phyloP scores from a whole-genome alignment of 2,329 filamentous ascomycete species.

The Aspergillus persii region DNA sequence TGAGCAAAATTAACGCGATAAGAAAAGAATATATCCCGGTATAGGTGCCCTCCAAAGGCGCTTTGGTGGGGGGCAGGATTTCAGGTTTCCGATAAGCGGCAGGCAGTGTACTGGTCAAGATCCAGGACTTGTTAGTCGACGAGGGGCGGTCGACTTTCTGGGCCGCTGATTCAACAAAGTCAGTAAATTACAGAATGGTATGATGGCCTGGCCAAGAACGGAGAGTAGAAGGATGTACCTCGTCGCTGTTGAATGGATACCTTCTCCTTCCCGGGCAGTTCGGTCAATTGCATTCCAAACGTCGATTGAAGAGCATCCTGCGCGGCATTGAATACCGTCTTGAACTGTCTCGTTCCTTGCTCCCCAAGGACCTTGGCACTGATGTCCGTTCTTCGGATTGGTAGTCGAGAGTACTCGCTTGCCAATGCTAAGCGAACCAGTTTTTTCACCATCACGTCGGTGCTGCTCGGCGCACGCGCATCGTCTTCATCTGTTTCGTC shows the following conservation, averaged over 20 bases:
- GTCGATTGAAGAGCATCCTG: conserved; percentile 67
- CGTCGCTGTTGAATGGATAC: conserved; percentile 75
- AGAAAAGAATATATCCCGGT: conserved; percentile 76
- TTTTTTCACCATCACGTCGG: conserved; percentile 55
- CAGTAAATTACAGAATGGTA: background rate
- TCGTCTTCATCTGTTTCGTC: conserved; percentile 17
- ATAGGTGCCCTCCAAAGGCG: conserved; percentile 75
- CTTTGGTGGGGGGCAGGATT: conserved; percentile 67
- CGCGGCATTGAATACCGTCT: conserved; percentile 70
- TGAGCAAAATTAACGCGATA: conserved; percentile 71
- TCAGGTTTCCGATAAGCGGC: conserved; percentile 61
- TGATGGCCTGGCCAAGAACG: background rate
- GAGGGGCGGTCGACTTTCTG: conserved; percentile 42
- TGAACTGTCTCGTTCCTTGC: conserved; percentile 68
- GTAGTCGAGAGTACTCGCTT: conserved; percentile 58
- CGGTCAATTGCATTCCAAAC: conserved; percentile 92
- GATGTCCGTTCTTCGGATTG: conserved; percentile 59
- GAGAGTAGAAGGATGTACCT: conserved; percentile 48
- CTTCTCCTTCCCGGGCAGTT: conserved; percentile 79
- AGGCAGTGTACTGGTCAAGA: conserved; percentile 73
- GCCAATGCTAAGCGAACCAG: conserved; percentile 61
- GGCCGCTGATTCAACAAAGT: conserved; percentile 41
- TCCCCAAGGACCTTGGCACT: conserved; percentile 67
- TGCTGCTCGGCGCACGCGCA: conserved; percentile 27
- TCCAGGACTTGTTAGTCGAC: conserved; percentile 66